These are phyloP conservation scores for Nicotiana knightiana DNA, from an alignment of 257 asterid genomes.

Conservation along the genomic window DNA sequence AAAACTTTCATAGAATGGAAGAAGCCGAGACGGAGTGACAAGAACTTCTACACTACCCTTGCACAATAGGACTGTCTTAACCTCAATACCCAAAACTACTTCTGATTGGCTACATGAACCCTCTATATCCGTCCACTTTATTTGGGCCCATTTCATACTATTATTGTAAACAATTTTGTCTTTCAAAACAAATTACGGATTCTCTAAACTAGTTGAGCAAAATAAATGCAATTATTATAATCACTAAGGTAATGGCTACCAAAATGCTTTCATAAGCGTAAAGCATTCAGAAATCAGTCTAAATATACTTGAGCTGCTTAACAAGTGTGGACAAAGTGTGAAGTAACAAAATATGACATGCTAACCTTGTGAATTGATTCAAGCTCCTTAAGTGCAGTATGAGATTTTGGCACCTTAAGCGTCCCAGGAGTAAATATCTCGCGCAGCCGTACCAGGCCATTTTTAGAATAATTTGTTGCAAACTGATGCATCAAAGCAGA, in stretches of 20 bases:
- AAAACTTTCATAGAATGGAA: neutral
- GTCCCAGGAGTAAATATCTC: constrained; percentile 92
- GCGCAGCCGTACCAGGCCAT: constrained; percentile 57
- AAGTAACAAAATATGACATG: neutral
- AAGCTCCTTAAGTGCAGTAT: constrained; percentile 71
- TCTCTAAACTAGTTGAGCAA: neutral
- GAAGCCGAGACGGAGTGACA: neutral
- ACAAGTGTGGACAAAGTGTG: neutral
- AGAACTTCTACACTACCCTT: neutral
- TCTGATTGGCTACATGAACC: neutral
- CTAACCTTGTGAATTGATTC: constrained; percentile 97
- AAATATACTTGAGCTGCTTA: neutral
- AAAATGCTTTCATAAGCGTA: neutral
- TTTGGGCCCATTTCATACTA: neutral
- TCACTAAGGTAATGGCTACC: neutral
- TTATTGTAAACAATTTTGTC: neutral
- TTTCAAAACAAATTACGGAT: neutral
- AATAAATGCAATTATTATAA: neutral
- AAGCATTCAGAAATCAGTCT: neutral
- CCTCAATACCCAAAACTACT: neutral
- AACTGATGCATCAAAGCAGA: constrained; percentile 45
- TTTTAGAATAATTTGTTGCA: constrained; percentile 65
- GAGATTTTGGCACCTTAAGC: constrained; percentile 69
- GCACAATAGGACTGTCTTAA: neutral
- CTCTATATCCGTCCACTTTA: neutral